Percentiles rank a stretch among this genome's conserved stretches.
These are phyloP conservation scores for Suillus paluster DNA, from an alignment of 768 basidiomycete genomes.

Conservation along the genomic window DNA sequence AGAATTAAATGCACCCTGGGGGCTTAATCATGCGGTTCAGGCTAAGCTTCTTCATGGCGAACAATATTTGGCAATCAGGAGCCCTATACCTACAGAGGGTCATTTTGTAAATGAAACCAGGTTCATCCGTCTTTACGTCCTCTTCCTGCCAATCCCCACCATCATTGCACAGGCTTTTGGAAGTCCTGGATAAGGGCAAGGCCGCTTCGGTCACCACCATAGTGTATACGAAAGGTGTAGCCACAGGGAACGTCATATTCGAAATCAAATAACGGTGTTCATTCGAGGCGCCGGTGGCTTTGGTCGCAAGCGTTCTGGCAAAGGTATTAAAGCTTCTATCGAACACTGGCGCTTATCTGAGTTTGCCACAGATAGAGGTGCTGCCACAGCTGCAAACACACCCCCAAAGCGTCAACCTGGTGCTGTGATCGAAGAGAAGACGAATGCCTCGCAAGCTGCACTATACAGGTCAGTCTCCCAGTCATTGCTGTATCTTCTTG, in stretches of 20 bases:
- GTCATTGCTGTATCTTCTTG: constrained; percentile 4
- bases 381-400: constrained; percentile 80
- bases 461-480: constrained; percentile 72
- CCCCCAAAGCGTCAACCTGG: constrained; percentile 87
- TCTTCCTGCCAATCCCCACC: neutral
- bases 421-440: constrained; percentile 87
- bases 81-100: constrained; percentile 83
- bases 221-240: constrained; percentile 80
- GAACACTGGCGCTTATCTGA: constrained; percentile 3
- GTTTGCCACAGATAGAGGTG: constrained; percentile 72
- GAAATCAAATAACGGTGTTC: constrained; percentile 91
- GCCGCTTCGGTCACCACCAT: constrained; percentile 86
- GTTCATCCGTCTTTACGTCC: constrained; percentile 39
- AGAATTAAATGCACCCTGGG: constrained; percentile 8
- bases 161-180: constrained; percentile 55
- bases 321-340: constrained; percentile 50
- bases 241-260: constrained; percentile 78
- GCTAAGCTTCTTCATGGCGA: constrained; percentile 98
- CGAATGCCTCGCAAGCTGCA: constrained; percentile 80
- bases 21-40: constrained; percentile 39
- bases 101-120: constrained; percentile 76
- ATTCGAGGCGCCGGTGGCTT: constrained; percentile 96
- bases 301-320: constrained; percentile 85
- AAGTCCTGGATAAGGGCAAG: constrained; percentile 91
- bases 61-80: constrained; percentile 89